phyloP scores from a whole-genome alignment of 768 basidiomycete species.

The Clitopilus hobsonii region DNA sequence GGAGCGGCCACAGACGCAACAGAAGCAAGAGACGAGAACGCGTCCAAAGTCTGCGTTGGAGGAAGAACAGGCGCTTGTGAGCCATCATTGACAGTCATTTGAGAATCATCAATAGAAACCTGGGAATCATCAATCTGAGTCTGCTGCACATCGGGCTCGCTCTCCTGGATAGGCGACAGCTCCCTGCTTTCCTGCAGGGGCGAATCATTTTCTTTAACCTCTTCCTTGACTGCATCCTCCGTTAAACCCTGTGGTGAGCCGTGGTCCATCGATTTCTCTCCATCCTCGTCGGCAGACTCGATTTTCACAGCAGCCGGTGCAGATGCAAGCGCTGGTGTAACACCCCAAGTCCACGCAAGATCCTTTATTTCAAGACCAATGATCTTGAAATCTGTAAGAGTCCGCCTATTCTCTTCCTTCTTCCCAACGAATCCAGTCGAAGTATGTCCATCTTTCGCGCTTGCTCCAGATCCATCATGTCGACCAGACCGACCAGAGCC shows the following conservation, averaged over 20 bases:
- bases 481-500: slow-evolving; percentile 33
- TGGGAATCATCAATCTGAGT: slow-evolving; percentile 5
- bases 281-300: slow-evolving; percentile 30
- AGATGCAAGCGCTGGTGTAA: slow-evolving; percentile 34
- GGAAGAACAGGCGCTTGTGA: slow-evolving; percentile 14
- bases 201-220: slow-evolving; percentile 15
- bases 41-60: slow-evolving; percentile 4
- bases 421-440: slow-evolving; percentile 55
- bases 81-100: slow-evolving; percentile 18
- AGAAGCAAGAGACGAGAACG: background rate
- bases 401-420: slow-evolving; percentile 85
- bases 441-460: slow-evolving; percentile 45
- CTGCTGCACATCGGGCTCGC: background rate
- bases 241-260: slow-evolving; percentile 11
- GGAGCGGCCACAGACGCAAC: slow-evolving; percentile 12
- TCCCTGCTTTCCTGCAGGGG: background rate
- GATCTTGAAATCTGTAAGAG: slow-evolving; percentile 98
- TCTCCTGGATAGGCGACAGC: background rate
- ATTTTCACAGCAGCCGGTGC: slow-evolving; percentile 21
- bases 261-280: slow-evolving; percentile 27
- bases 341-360: slow-evolving; percentile 86
- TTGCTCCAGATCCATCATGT: slow-evolving; percentile 35
- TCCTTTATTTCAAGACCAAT: slow-evolving; percentile 82
- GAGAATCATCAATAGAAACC: slow-evolving; percentile 19
- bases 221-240: slow-evolving; percentile 4